Evolutionary conservation across 306 rosid species (phyloP).

Genomic region (Gynostemma pentaphyllum): DNA sequence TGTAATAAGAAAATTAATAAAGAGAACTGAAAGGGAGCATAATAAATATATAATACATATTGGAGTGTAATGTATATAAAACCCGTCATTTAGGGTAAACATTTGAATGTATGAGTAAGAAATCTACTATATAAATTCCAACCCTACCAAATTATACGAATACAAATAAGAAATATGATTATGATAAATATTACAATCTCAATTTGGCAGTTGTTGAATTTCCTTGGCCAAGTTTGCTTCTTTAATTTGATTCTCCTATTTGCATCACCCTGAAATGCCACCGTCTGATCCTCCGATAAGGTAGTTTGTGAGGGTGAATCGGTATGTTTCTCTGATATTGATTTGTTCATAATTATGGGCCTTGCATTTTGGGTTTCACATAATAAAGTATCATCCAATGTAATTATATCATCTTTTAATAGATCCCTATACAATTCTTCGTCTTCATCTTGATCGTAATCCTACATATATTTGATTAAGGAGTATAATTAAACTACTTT

Average conservation of each 20-base stretch:
- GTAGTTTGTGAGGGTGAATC: slow-evolving; percentile 9
- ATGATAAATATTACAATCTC: neutral
- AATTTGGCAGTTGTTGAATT: neutral
- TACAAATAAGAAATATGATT: neutral
- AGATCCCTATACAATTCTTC: slow-evolving; percentile 76
- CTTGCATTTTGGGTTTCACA: neutral
- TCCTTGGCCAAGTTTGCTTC: neutral
- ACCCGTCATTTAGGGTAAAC: no score
- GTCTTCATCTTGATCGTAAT: slow-evolving; percentile 40
- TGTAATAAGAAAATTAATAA: no score
- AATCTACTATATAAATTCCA: no score
- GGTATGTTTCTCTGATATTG: slow-evolving; percentile 18
- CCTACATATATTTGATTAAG: slow-evolving; percentile 29
- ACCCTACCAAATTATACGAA: neutral
- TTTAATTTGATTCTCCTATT: slow-evolving; percentile 37
- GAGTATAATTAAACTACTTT: no score
- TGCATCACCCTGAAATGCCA: slow-evolving; percentile 51
- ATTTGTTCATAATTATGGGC: neutral
- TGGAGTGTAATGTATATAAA: no score
- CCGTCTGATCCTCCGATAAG: neutral
- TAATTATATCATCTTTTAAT: slow-evolving; percentile 70
- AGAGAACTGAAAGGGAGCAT: no score
- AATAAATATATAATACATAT: no score
- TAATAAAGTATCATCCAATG: slow-evolving; percentile 43
- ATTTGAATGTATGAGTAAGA: no score